Conservation (phyloP, 352 stramenopile genomes). For the Phytophthora kernoviae region DNA sequence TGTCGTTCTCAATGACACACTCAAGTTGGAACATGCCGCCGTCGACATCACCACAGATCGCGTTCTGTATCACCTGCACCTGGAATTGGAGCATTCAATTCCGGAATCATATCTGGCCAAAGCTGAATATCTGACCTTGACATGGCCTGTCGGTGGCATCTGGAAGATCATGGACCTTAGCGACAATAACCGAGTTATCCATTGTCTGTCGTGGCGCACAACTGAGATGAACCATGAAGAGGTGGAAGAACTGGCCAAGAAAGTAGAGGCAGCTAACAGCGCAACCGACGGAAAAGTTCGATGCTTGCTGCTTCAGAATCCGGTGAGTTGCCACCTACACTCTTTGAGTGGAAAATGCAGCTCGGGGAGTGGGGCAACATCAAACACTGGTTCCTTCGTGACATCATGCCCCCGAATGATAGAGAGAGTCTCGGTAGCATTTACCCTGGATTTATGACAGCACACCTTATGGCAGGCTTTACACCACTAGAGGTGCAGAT, state of each 20-base stretch:
- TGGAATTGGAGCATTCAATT: conserved; percentile 46
- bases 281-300: conserved; percentile 12
- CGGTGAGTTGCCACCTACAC: conserved; percentile 19
- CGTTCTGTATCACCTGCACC: conserved; percentile 50
- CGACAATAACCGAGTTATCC: conserved; percentile 32
- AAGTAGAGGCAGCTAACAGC: conserved; percentile 21
- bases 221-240: conserved; percentile 50
- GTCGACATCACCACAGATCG: conserved; percentile 53
- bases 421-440: conserved; percentile 10
- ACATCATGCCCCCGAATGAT: conserved; percentile 34
- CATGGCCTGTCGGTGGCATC: conserved; percentile 54
- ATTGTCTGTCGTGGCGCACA: conserved; percentile 54
- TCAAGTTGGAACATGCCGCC: conserved; percentile 51
- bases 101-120: conserved; percentile 34
- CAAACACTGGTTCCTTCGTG: conserved; percentile 61
- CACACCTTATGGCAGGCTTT: conserved; percentile 41
- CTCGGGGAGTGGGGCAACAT: conserved; percentile 45
- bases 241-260: conserved; percentile 41
- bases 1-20: conserved; percentile 39
- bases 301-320: conserved; percentile 13
- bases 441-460: conserved; percentile 26
- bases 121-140: conserved; percentile 49
- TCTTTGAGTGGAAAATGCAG: conserved; percentile 71
- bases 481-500: conserved; percentile 40
- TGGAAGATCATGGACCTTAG: conserved; percentile 51